phyloP scores from a whole-genome alignment of 1,284 basidiomycete species.

The Malassezia japonica region DNA sequence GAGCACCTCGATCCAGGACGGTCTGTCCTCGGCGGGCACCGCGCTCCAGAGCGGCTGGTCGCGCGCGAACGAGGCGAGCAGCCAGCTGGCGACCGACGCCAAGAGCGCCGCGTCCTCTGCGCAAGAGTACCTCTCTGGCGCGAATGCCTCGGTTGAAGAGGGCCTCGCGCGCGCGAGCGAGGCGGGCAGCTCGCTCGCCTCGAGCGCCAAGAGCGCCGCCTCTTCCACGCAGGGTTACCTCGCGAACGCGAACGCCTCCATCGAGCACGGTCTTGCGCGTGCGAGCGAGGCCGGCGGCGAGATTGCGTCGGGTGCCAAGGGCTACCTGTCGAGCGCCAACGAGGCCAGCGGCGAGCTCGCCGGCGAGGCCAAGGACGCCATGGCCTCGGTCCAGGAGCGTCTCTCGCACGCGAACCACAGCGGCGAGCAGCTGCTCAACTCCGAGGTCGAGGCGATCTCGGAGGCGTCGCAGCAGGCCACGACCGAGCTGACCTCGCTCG shows the following conservation, averaged over 20 bases:
- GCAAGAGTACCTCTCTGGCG: too few species aligned
- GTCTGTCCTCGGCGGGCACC: not conserved
- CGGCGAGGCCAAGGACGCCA: not conserved
- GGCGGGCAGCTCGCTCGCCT: too few species aligned
- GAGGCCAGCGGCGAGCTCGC: not conserved
- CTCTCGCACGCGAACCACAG: constrained; percentile 1
- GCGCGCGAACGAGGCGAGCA: too few species aligned
- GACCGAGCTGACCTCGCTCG: constrained; percentile 63
- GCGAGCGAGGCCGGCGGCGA: not conserved
- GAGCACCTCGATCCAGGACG: not conserved
- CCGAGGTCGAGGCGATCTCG: constrained; percentile 1
- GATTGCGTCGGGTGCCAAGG: not conserved
- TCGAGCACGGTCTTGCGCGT: not conserved
- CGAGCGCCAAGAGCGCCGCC: not conserved
- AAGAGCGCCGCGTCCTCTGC: too few species aligned
- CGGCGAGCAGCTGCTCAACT: not conserved
- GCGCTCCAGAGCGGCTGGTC: not conserved
- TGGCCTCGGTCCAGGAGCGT: constrained; percentile 7
- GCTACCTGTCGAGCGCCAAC: not conserved
- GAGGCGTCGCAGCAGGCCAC: constrained; percentile 8
- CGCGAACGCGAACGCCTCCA: not conserved
- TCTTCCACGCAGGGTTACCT: too few species aligned
- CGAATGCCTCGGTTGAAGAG: not conserved
- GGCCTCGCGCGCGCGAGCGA: not conserved
- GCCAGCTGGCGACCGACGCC: too few species aligned